phyloP scores from a whole-genome alignment of 345 rosid genomes.

The Lepidium didymum region DNA sequence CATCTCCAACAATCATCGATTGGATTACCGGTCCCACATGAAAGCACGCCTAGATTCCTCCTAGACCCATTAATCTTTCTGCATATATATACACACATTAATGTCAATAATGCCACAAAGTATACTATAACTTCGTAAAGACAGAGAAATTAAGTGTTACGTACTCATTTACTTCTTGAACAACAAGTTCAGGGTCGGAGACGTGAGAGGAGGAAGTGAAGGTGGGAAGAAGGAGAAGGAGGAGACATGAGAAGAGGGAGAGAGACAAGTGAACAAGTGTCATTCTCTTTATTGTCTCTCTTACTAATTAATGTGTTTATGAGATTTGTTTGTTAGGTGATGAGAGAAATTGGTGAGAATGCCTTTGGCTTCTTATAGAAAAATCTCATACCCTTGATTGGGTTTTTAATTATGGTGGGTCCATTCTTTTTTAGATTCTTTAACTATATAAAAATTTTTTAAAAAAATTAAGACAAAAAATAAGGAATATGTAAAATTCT shows the following conservation, averaged over 20 bases:
- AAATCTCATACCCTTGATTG: slow-evolving; percentile 1
- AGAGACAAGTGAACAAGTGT: slow-evolving; percentile 35
- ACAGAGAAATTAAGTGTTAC: too few species aligned
- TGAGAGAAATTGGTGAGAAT: slow-evolving; percentile 17
- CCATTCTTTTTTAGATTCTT: slow-evolving; percentile 15
- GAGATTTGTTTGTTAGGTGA: slow-evolving; percentile 17
- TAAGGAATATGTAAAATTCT: not conserved
- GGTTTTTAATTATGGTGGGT: not conserved
- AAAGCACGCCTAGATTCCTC: slow-evolving; percentile 51
- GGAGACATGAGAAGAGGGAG: slow-evolving; percentile 37
- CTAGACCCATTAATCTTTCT: slow-evolving; percentile 56
- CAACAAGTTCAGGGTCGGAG: slow-evolving; percentile 47
- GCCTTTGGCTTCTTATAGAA: slow-evolving; percentile 22
- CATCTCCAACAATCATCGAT: slow-evolving; percentile 72
- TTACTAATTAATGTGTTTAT: slow-evolving; percentile 18
- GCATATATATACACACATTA: not conserved
- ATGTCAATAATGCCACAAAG: not conserved
- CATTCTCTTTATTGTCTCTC: slow-evolving; percentile 31
- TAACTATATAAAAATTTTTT: not conserved
- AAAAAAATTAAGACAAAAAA: not conserved
- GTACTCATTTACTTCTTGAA: slow-evolving; percentile 44
- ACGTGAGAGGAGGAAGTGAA: slow-evolving; percentile 38
- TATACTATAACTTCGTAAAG: too few species aligned
- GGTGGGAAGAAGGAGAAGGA: slow-evolving; percentile 33
- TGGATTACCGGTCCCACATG: slow-evolving; percentile 61